These are phyloP conservation scores for Postia placenta DNA, from an alignment of 768 basidiomycete species.

Conservation along the genomic window DNA sequence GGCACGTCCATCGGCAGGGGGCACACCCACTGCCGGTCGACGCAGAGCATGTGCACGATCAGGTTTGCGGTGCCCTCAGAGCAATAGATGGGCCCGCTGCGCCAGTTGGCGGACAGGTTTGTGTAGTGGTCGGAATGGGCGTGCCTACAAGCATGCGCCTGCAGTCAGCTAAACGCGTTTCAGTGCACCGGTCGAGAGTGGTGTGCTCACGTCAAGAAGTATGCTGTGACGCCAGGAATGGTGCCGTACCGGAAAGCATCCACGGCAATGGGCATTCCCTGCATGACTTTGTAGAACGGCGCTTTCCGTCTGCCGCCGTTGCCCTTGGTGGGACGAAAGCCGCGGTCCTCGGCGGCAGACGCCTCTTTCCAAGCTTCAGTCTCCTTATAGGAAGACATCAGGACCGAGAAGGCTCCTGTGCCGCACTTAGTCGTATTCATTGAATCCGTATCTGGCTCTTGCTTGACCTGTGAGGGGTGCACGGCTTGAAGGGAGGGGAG, in stretches of 20 bases:
- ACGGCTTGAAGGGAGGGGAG: constrained; percentile 18
- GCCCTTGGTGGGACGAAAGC: constrained; percentile 38
- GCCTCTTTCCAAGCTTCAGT: constrained; percentile 84
- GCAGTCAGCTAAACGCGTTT: not conserved
- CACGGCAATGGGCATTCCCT: constrained; percentile 97
- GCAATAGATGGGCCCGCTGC: constrained; percentile 91
- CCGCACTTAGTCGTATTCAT: no score
- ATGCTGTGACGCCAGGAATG: constrained; percentile 85
- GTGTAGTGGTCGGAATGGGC: constrained; percentile 98
- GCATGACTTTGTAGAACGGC: constrained; percentile 93
- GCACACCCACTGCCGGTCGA: constrained; percentile 85
- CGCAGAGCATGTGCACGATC: constrained; percentile 85
- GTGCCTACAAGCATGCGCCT: constrained; percentile 54
- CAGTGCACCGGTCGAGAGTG: not conserved
- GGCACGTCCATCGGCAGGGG: constrained; percentile 78
- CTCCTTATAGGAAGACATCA: constrained; percentile 87
- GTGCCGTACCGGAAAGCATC: constrained; percentile 94
- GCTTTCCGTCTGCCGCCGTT: constrained; percentile 61
- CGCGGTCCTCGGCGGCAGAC: constrained; percentile 41
- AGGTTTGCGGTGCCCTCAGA: constrained; percentile 91
- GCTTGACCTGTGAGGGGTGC: constrained; percentile 3
- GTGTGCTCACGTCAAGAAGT: constrained; percentile 72
- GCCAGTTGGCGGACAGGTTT: constrained; percentile 84
- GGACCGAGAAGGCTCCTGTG: constrained; percentile 51
- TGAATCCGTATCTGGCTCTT: not conserved